Evolutionary conservation across 768 basidiomycete genomes (phyloP), one percentile per base, ranked within the genome.

Genomic region (Wakefieldia striispora): DNA sequence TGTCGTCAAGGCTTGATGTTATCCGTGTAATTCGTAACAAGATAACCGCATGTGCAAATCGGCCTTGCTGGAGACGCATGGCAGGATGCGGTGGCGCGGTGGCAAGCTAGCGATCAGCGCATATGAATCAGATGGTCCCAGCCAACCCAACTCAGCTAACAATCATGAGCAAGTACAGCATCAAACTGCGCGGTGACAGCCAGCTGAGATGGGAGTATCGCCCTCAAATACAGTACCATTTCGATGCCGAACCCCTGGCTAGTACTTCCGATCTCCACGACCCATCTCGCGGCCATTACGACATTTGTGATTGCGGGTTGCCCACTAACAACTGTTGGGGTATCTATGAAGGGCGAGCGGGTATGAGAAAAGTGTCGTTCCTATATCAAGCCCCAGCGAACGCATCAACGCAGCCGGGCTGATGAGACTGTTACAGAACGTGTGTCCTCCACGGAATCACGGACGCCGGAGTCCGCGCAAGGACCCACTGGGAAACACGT

Each of bases 51-150:
- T 50, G 34, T 16, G 26, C 21, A 23, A 37, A 50, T 50, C 47
- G 35, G 8, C 58, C 53, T 53, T 39, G 63, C 62, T 46, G 53
- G 35, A 49, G 27, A 35, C n/a, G 64, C 64, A 45, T 63, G 66
- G 58, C 41, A 23, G 44, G 31, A 26, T 24, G 42, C 27, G 41
- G 51, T 63, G 58, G 61, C 54, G 16, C 26, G 6, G 39, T 52
- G 51, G 51, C 62, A 40, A 57, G 49, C 48, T 57, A 63, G 49
- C 54, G 53, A 47, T 55, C 59, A 48, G 50, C 51, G 40, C 24
- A 39, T 40, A 52, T 59, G 51, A 53, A 58, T 66, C 53, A 57
- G 54, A 49, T 48, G 50, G 60, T 51, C 31, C 29, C 41, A 47
- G 45, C 47, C 40, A 34, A 27, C 40, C 17, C 47, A 37, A 11